Evolutionary conservation across 1,139 yeast genomes (phyloP), one percentile per base, ranked within the genome.

Genomic region (Magnusiomyces tetraspermus): DNA sequence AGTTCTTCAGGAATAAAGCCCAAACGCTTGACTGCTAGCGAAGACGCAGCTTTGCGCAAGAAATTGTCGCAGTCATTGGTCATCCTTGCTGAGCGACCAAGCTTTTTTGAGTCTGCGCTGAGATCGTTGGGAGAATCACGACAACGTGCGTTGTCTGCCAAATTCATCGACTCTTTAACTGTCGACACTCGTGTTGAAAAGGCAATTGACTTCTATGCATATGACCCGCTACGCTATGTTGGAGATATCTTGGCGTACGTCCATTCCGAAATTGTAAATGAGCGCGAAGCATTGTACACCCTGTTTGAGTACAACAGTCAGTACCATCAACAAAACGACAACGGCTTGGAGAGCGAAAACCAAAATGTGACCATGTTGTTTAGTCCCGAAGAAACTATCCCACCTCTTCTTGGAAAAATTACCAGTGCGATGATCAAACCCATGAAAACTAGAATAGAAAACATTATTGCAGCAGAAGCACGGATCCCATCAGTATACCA

Each of bases 221-320:
- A 84, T 64, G 97, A 92, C 66, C 87, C 96, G 1, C 72, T 81
- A 21, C 74, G 96, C 54, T 89, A 82, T 60, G 76, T 87, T 21
- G 96, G 97, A 28, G 97, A 89, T 65, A 76, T 92, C 33, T 71
- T 92, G 47, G 98, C 98, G 0, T 86, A 87, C 71, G 76, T 90
- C 15, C 97, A 94, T 63, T 79, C 94, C 0, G 77, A 88, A n/a
- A 82, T 90, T 37, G 95, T 89, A 3, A 86, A 87, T 66, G 98
- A 94, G 66, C 76, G 81, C 40, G 98, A 94, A 64, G 76, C 84
- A 38, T 76, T 92, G 17, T 76, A 76, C 6, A 76, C 77, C 11
- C 63, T 83, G 52, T 76, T 83, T 55, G 38, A 44, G 75, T 44
- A 28, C 74, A 46, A 70, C 73, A 47, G 71, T 69, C 43, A 63